A percentile compares a stretch with the other conserved stretches of the same genome.
Conservation (phyloP, 2,329 filamentous ascomycete genomes). For the Sclerotinia minor region DNA sequence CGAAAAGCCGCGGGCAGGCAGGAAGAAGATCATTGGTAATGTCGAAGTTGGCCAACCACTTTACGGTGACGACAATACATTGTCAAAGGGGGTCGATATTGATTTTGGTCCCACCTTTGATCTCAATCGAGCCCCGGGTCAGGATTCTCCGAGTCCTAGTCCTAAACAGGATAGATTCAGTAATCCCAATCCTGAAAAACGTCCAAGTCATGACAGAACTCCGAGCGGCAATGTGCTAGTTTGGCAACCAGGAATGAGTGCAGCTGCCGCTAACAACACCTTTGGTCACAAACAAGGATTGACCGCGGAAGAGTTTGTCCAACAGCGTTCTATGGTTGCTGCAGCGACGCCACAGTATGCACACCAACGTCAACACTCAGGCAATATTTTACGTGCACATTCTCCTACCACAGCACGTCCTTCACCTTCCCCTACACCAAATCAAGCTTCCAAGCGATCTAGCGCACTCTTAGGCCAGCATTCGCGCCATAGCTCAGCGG, state of each 20-base stretch:
- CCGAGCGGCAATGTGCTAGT: conserved; percentile 54
- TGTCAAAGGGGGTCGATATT: conserved; percentile 56
- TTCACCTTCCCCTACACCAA: conserved; percentile 44
- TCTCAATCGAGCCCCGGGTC: conserved; percentile 33
- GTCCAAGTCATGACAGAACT: conserved; percentile 34
- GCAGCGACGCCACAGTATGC: conserved; percentile 56
- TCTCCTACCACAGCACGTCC: conserved; percentile 49
- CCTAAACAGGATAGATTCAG: conserved; percentile 53
- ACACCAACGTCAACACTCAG: conserved; percentile 60
- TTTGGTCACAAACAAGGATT: conserved; percentile 52
- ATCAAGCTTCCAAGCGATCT: conserved; percentile 49
- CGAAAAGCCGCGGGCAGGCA: conserved; percentile 73
- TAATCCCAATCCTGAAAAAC: conserved; percentile 47
- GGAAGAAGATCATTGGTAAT: conserved; percentile 72
- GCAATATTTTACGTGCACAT: conserved; percentile 48
- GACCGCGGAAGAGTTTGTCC: conserved; percentile 80
- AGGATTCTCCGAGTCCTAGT: conserved; percentile 48
- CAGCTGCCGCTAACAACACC: conserved; percentile 48
- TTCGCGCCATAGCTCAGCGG: conserved; percentile 46
- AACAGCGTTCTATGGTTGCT: conserved; percentile 66
- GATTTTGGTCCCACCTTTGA: conserved; percentile 86
- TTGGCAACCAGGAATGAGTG: conserved; percentile 73
- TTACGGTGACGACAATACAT: conserved; percentile 45
- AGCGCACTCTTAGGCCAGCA: conserved; percentile 42
- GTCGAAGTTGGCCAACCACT: conserved; percentile 27